Base-by-base conservation (phyloP, 768 basidiomycete species). In the Leccinum arenicola region DNA sequence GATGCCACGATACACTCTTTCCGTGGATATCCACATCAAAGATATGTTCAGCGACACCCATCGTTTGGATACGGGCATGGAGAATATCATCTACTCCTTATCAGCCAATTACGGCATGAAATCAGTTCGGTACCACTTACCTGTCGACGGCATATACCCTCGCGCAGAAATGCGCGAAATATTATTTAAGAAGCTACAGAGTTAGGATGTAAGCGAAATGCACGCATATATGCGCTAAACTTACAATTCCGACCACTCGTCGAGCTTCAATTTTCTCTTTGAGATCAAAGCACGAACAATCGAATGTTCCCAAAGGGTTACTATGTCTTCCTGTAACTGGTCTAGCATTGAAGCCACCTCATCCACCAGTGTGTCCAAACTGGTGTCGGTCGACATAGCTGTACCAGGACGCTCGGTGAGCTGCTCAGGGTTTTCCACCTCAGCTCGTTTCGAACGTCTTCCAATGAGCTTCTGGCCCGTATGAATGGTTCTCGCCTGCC, bases 221-320 rank as follows among this genome's bases (percentile, higher is more conserved):
- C 38, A 52, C 23, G 62, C 64, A 67, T 75, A 64, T 65, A 72
- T 63, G 65, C 68, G 21, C 47, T 9, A 12, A 47, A 79, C 91
- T 72, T 69, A 93, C 91, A 89, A 94, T 75, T 93, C 91, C 12
- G 89, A 85, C 87, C 91, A 92, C 71, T 94, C 91, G 63, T 93
- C 91, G 53, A 93, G 77, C 66, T 89, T 87, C 52, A 93, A 73
- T 58, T 85, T 84, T 58, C 91, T 80, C 66, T 82, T 85, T 21
- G 76, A 76, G 50, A 91, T 85, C 71, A 93, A 73, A 27, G 79
- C 82, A 67, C 82, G 84, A 54, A 94, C 91, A 9, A 82, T 80
- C 0, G 86, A 82, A 62, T 91, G 86, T 50, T 78, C 76, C 90
- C 91, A 93, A 21, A 94, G 78, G 56, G 84, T 79, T 58, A 79